phyloP scores from a whole-genome alignment of 345 rosid genomes.

The Eucalyptus curtisii region DNA sequence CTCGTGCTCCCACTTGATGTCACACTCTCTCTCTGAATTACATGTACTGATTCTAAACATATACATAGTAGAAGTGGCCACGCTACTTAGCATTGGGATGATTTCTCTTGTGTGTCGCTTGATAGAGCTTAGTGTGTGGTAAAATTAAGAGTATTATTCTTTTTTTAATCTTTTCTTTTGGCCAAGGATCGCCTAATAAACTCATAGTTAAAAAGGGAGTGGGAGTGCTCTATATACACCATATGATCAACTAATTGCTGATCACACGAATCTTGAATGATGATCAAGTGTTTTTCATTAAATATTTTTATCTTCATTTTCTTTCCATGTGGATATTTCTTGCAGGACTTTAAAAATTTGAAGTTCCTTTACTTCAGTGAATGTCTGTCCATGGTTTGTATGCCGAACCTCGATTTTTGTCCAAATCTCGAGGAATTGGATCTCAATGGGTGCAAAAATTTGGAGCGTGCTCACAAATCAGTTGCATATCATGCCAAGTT shows the following conservation, averaged over 20 bases:
- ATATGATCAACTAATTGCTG: neutral
- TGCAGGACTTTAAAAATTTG: too few species aligned
- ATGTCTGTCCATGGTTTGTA: too few species aligned
- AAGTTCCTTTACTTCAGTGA: too few species aligned
- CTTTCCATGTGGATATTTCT: neutral
- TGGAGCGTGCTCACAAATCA: too few species aligned
- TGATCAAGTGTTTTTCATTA: neutral
- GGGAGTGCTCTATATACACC: neutral
- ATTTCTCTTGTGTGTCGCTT: neutral
- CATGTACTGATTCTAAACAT: neutral
- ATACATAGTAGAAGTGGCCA: neutral
- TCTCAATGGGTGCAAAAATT: accelerated
- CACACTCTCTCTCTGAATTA: neutral
- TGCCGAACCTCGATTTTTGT: accelerated
- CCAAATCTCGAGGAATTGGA: too few species aligned
- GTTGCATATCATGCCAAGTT: too few species aligned
- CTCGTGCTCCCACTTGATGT: neutral
- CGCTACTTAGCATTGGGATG: neutral
- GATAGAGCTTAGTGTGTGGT: neutral
- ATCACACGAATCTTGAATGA: neutral
- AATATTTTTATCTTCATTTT: neutral
- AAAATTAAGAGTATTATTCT: neutral
- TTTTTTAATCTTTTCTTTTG: neutral
- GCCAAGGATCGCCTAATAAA: neutral
- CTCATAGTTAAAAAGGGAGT: neutral